Evolutionary conservation across 2,329 filamentous ascomycete genomes (phyloP), one percentile per base, ranked within the genome.

Genomic region (Alternaria sp.): DNA sequence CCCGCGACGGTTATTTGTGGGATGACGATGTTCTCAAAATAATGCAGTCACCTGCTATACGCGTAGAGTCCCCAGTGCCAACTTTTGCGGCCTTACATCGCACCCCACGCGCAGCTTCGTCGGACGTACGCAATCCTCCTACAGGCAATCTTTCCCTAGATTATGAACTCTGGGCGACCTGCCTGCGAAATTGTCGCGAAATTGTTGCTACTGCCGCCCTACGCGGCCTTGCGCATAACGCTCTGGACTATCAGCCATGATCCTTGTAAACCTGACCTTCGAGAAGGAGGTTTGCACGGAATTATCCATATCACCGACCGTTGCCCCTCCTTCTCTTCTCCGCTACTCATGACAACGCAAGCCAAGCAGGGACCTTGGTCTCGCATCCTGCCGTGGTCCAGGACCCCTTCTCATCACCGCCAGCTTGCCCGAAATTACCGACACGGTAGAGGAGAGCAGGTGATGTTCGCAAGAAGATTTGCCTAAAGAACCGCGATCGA

Each of bases 261-360:
- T 66, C 69, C 66, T 55, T 62, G 69, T 32, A 59, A 18, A 14
- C 28, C 24, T 32, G 30, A 53, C 48, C 63, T 72, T 71, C 69
- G 59, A 62, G 66, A 72, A 72, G 65, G 60, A 62, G 57, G 53
- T 64, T 64, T 63, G 59, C 56, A 51, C 64, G 62, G 63, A 65
- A 58, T 52, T 62, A 53, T 30, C 63, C 66, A 68, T 61, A 57
- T 43, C 53, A 56, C 60, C 61, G 57, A 57, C 65, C 57, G 65
- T 68, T 67, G 49, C 55, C 55, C 54, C 61, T 64, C 57, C 52
- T 52, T 34, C 30, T 53, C 42, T 55, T 55, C 46, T 59, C 51
- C 28, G 48, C 54, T 56, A 63, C 57, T 61, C 58, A 43, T 52
- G 61, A 46, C 44, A 32, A 28, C 47, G 34, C 59, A 60, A 30